phyloP scores from a whole-genome alignment of 768 basidiomycete species.

The Mycena epipterygia region DNA sequence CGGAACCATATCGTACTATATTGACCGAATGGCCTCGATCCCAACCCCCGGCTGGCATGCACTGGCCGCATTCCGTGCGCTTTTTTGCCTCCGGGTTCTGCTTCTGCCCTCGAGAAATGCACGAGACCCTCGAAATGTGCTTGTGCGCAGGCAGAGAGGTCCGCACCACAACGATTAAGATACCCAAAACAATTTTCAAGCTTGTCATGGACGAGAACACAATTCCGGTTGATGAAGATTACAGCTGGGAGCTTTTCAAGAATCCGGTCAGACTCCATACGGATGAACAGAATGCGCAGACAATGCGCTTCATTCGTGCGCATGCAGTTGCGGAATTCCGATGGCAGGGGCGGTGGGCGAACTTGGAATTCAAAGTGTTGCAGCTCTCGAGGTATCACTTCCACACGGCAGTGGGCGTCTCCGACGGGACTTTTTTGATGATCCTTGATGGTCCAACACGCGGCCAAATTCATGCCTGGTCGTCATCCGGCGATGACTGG shows the following conservation, averaged over 20 bases:
- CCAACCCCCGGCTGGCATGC: conserved; percentile 24
- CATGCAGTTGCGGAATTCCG: not conserved
- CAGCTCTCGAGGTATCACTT: conserved; percentile 15
- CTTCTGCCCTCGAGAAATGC: conserved; percentile 12
- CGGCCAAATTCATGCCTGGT: conserved; percentile 24
- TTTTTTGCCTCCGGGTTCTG: conserved; percentile 24
- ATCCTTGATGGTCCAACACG: conserved; percentile 21
- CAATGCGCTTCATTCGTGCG: conserved; percentile 16
- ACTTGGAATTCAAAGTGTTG: not conserved
- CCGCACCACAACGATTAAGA: not conserved
- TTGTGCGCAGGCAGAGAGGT: conserved; percentile 4
- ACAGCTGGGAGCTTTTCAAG: conserved; percentile 17
- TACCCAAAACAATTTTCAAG: not conserved
- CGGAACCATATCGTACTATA: conserved; percentile 26
- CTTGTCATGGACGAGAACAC: not conserved
- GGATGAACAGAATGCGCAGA: conserved; percentile 14
- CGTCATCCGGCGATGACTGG: not conserved
- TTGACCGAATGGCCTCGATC: conserved; percentile 29
- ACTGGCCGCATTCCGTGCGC: conserved; percentile 31
- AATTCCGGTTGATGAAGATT: not conserved
- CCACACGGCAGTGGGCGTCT: not conserved
- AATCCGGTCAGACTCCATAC: conserved; percentile 8
- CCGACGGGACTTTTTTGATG: conserved; percentile 21
- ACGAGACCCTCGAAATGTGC: not conserved
- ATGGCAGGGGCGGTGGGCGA: conserved; percentile 1